Conservation (phyloP, 768 basidiomycete species). For the Mycena rebaudengoi region DNA sequence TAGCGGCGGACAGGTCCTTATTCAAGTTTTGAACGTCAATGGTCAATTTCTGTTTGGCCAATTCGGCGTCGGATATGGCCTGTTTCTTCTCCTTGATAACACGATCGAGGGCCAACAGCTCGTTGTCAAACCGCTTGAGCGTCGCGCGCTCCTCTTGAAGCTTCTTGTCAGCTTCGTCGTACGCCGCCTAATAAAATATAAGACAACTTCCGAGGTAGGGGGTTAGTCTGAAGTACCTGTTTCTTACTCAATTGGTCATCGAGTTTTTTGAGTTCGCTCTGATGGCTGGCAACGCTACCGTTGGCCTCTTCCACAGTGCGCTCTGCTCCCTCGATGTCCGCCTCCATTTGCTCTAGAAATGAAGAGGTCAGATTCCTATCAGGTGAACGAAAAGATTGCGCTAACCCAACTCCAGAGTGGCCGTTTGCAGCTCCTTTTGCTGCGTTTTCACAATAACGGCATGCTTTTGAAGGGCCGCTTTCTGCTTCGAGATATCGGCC, state of each 20-base stretch:
- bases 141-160: constrained; percentile 89
- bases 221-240: constrained; percentile 47
- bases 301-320: constrained; percentile 50
- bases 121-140: constrained; percentile 87
- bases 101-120: constrained; percentile 83
- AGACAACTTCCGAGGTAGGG: background rate
- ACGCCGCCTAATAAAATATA: constrained; percentile 51
- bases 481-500: constrained; percentile 84
- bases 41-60: constrained; percentile 70
- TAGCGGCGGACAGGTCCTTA: constrained; percentile 71
- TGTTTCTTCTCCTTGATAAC: constrained; percentile 86
- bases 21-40: constrained; percentile 69
- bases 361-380: constrained; percentile 6
- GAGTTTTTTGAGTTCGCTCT: constrained; percentile 70
- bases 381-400: background rate
- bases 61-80: constrained; percentile 70
- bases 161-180: constrained; percentile 72
- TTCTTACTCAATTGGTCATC: constrained; percentile 53
- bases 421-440: constrained; percentile 92
- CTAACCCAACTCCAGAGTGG: constrained; percentile 80
- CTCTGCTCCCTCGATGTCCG: constrained; percentile 69
- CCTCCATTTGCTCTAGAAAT: constrained; percentile 78
- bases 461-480: constrained; percentile 82
- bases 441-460: constrained; percentile 82
- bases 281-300: constrained; percentile 59